Evolutionary conservation across 345 rosid genomes (phyloP), one percentile per base, ranked within the genome.

Genomic region (Aquilaria yunnanensis): DNA sequence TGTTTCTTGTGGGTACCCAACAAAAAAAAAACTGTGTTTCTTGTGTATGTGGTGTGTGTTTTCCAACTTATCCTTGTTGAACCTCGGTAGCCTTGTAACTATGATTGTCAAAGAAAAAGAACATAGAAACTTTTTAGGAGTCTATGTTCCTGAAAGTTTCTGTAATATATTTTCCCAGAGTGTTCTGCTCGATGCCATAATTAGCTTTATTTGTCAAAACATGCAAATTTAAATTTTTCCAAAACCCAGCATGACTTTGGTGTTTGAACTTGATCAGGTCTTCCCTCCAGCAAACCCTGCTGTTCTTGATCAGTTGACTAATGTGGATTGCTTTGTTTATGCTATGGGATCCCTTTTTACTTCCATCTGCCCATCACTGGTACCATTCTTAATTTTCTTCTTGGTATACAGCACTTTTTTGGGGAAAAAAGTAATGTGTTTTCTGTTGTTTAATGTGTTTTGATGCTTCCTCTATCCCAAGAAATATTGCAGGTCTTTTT

Each of bases 321-420:
- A 70, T 11, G 96, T 90, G 61, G 94, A 90, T 68, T 87, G 97
- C 79, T 81, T 93, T 63, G 76, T 93, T 70, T 93, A 93, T 78
- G 92, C 96, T 43, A 93, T 93, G 98, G 98, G 97, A 32, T 93
- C 98, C 46, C 80, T 93, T n/a, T 93, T 93, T 71, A 90, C 97
- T 66, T 93, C 98, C 63, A 65, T 89, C 61, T 93, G 98, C 80
- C 97, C 98, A 47, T 90, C 98, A 41, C 48, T 90, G 89, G 98
- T 92, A 75, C 73, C 63, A 50, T 51, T 66, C 63, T 50, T 47
- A 16, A 37, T 37, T 37, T 8, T 37, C 43, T 5, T 37, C 43
- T 37, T 8, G 5, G 8, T 37, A 8, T 4, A 37, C 8, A 4
- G 5, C 8, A 8, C 8, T 37, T 37, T 37, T 3, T 37, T 37